Evolutionary conservation across 345 rosid species (phyloP).

Genomic region (Lepidium sativum): DNA sequence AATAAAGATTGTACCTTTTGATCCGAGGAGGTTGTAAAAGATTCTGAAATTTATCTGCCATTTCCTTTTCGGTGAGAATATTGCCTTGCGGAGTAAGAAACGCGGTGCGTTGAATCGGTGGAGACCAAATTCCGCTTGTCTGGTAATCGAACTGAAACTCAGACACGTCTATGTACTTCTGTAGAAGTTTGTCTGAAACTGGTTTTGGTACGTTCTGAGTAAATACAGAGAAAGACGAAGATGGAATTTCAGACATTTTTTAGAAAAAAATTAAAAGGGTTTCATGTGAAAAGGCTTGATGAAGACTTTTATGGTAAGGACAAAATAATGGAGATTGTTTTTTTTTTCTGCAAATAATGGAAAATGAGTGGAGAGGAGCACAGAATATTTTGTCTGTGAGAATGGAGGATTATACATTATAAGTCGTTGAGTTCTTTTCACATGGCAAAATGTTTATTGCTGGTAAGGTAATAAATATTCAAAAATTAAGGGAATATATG

Average conservation of each 20-base stretch:
- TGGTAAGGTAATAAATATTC: not conserved
- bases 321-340: constrained; percentile 17
- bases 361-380: constrained; percentile 29
- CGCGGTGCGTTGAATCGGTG: constrained; percentile 47
- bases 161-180: constrained; percentile 51
- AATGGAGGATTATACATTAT: not conserved
- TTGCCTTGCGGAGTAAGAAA: constrained; percentile 49
- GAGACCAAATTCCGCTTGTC: constrained; percentile 72
- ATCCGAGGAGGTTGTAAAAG: constrained; percentile 26
- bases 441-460: not conserved
- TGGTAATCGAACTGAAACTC: constrained; percentile 55
- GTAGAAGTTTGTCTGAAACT: constrained; percentile 53
- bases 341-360: not conserved
- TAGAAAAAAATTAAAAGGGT: not conserved
- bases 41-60: constrained; percentile 41
- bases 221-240: constrained; percentile 11
- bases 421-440: constrained; percentile 8
- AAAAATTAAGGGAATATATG: not conserved
- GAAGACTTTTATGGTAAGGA: constrained; percentile 21
- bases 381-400: constrained; percentile 1
- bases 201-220: constrained; percentile 49
- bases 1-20: constrained; percentile 18
- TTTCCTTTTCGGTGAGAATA: constrained; percentile 49
- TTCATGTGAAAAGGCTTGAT: not conserved
- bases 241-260: constrained; percentile 30